Base-by-base conservation (phyloP, 2,329 filamentous ascomycete species). In the Rosellinia necatrix region DNA sequence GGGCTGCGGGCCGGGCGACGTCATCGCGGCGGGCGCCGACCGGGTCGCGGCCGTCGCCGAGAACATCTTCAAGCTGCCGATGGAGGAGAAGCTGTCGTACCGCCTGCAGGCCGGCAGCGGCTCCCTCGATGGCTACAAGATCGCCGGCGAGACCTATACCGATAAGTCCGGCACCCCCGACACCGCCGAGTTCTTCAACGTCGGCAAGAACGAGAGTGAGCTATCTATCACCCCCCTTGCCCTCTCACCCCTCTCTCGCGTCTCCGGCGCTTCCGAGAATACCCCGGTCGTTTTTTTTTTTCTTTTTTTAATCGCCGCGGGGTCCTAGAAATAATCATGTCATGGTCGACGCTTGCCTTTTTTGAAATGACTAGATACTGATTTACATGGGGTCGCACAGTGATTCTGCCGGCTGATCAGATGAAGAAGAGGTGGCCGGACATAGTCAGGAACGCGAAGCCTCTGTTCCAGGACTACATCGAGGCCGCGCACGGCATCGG, bases 141-240 rank as follows among this genome's bases (percentile, higher is more conserved):
- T 49, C 10, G 66, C 66, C 1, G 71, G 70, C 15, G 63, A 62
- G 17, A 67, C 68, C 21, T 40, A 64, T 19, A 63, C 69, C 22
- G 70, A 72, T 58, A 63, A 61, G 35, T 19, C 47, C 10, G 67
- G 67, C 9, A 64, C 62, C 2, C 63, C 49, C 6, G 71, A 73
- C 49, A 70, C 66, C 9, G 70, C 68, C 44, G 69, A 72, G 63
- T 72, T 72, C 62, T 71, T 71, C 61, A 71, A 70, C 56, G 58
- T 72, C 1, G 61, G 63, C 49, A 72, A 72, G 57, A 68, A 72
- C 51, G 68, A 71, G 40, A 66, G 59, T 62, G 34, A 62, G 59
- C n/a, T n/a, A n/a, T n/a, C n/a, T n/a, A n/a, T n/a, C n/a, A n/a
- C n/a, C n/a, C n/a, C n/a, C n/a, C n/a, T n/a, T n/a, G n/a, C n/a